These are phyloP conservation scores for Yamadazyma nakazawae DNA, from an alignment of 805 yeast species.

Conservation along the genomic window DNA sequence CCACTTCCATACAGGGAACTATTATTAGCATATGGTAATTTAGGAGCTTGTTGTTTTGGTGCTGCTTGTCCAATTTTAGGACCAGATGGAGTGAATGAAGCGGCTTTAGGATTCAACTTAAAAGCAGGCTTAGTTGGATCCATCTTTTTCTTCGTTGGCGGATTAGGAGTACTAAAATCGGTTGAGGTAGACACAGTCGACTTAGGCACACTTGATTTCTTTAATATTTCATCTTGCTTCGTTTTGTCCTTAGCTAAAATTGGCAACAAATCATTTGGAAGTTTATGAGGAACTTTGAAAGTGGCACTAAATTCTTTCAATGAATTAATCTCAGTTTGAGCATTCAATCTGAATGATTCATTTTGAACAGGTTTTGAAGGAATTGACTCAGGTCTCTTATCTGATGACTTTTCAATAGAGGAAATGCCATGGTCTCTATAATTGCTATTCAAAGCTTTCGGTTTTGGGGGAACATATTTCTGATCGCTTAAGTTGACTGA, in stretches of 20 bases:
- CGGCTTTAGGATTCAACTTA: slow-evolving; percentile 69
- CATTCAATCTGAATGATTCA: slow-evolving; percentile 44
- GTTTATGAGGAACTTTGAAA: slow-evolving; percentile 64
- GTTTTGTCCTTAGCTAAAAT: slow-evolving; percentile 63
- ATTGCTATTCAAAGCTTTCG: slow-evolving; percentile 44
- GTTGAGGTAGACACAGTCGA: slow-evolving; percentile 1
- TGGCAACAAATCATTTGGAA: slow-evolving; percentile 66
- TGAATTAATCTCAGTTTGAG: slow-evolving; percentile 64
- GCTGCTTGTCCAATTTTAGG: slow-evolving; percentile 15
- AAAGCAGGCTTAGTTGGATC: slow-evolving; percentile 60
- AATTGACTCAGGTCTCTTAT: slow-evolving; percentile 28
- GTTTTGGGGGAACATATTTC: slow-evolving; percentile 55
- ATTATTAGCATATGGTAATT: slow-evolving; percentile 6
- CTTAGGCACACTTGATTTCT: slow-evolving; percentile 29
- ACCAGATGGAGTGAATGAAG: slow-evolving; percentile 54
- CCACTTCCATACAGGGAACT: slow-evolving; percentile 2
- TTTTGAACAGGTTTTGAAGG: slow-evolving; percentile 28
- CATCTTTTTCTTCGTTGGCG: slow-evolving; percentile 42
- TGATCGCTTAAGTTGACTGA: slow-evolving; percentile 29
- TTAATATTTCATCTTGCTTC: slow-evolving; percentile 61
- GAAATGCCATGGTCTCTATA: slow-evolving; percentile 68
- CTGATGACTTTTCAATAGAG: slow-evolving; percentile 38
- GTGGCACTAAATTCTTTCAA: slow-evolving; percentile 76
- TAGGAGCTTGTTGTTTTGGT: slow-evolving; percentile 17
- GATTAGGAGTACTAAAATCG: neutral